phyloP scores from a whole-genome alignment of 2,329 filamentous ascomycete species.

The Thermothelomyces thermophilus region DNA sequence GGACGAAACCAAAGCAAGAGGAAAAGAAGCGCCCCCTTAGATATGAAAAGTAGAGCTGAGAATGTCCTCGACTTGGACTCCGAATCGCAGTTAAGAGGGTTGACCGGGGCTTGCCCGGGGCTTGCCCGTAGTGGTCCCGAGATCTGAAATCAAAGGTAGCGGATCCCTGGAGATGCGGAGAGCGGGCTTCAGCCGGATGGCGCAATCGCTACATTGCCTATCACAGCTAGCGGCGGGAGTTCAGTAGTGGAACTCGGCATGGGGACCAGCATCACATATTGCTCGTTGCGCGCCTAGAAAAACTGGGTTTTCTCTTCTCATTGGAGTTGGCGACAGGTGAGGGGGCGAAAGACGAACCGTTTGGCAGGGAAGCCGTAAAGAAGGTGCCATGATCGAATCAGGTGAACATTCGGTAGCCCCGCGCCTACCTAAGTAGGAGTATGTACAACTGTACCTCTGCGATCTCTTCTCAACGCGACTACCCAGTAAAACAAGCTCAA shows the following conservation, averaged over 20 bases:
- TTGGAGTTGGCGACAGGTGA: too few species aligned
- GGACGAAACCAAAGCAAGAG: too few species aligned
- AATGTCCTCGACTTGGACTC: not conserved
- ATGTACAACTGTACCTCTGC: too few species aligned
- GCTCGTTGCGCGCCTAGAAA: not conserved
- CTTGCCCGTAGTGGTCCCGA: not conserved
- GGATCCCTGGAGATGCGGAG: slow-evolving; percentile 16
- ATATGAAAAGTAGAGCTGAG: slow-evolving; percentile 1
- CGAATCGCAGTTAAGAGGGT: not conserved
- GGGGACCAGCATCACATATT: not conserved
- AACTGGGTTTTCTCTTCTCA: too few species aligned
- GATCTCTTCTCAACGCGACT: too few species aligned
- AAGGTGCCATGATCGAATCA: too few species aligned
- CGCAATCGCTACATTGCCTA: slow-evolving; percentile 23
- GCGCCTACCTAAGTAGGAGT: too few species aligned
- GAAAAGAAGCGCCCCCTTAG: not conserved
- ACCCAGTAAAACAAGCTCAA: too few species aligned
- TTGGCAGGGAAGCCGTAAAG: too few species aligned
- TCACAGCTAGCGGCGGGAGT: slow-evolving; percentile 19
- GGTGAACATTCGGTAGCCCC: too few species aligned
- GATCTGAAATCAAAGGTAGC: slow-evolving; percentile 10
- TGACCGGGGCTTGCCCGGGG: not conserved
- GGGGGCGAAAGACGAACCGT: too few species aligned
- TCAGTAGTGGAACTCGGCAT: slow-evolving; percentile 9
- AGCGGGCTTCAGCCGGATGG: slow-evolving; percentile 20